Evolutionary conservation across 805 yeast genomes (phyloP), one percentile per base, ranked within the genome.

Genomic region (Metschnikowia cubensis): DNA sequence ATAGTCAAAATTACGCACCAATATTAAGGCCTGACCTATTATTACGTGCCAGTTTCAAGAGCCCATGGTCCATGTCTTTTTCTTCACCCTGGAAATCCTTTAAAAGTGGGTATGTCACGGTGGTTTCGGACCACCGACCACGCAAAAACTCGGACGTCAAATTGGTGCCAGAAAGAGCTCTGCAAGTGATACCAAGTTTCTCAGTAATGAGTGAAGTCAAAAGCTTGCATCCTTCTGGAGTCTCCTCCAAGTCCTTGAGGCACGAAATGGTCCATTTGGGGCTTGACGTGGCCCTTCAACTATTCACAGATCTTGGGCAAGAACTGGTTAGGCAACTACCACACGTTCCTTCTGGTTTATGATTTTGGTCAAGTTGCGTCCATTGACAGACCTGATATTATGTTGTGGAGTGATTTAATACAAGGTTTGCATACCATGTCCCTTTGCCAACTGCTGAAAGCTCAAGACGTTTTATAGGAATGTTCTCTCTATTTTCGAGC

Each of bases 241-340:
- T 82, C 47, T 94, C 96, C 66, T 91, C 95, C 66, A 91, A 82
- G 58, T 99, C 99, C 76, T 94, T 94, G 61, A 94, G 77, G 75
- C 99, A 94, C 6, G 97, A 91, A 57, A 94, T 86, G 50, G 97
- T 99, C 66, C 18, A 83, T 85, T 42, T 73, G 65, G 41, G 87
- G 82, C 59, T 77, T 77, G 51, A 92, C 81, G 50, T 87, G 73
- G 53, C 95, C 97, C 62, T 82, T 77, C 66, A 92, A 77, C 71
- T 87, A 89, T 53, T 77, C 70, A 63, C 88, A 82, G 55, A 92
- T 83, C 59, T 84, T 78, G 50, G 85, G 83, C 69, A 94, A 78
- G 67, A 94, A 94, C 76, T 94, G 99, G 73, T 94, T 99, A 33
- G 99, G 99, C 63, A 94, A 87, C n/a, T n/a, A n/a, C n/a, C n/a